phyloP scores from a whole-genome alignment of 2,329 filamentous ascomycete species.

The Meredithiella fracta region DNA sequence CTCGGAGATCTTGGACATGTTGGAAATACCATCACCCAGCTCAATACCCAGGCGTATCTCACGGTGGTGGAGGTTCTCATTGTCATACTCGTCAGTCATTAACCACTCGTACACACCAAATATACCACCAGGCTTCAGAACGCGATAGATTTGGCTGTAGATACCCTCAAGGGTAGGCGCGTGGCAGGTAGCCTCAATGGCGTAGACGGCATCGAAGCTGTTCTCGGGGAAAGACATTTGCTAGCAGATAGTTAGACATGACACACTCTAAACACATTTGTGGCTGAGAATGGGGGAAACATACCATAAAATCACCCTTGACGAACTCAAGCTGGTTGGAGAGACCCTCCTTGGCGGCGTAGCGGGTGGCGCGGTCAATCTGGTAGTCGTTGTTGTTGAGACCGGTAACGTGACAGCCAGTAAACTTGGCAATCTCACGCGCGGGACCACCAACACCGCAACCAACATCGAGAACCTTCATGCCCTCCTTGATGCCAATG shows the following conservation, averaged over 20 bases:
- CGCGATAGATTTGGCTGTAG: constrained; percentile 86
- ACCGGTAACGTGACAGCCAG: constrained; percentile 72
- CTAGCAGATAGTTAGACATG: constrained; percentile 23
- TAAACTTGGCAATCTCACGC: constrained; percentile 91
- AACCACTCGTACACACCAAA: constrained; percentile 99
- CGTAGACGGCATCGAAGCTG: constrained; percentile 86
- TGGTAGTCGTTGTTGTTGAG: constrained; percentile 99
- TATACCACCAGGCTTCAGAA: constrained; percentile 85
- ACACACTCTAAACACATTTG: not conserved
- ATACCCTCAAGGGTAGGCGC: constrained; percentile 80
- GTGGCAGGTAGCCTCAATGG: constrained; percentile 93
- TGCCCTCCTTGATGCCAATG: constrained; percentile 70
- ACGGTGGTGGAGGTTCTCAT: constrained; percentile 70
- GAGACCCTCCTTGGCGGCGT: constrained; percentile 68
- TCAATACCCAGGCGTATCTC: constrained; percentile 89
- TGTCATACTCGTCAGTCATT: constrained; percentile 93
- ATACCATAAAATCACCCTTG: constrained; percentile 91
- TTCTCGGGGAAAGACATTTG: constrained; percentile 93
- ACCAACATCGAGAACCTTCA: constrained; percentile 87
- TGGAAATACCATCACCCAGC: constrained; percentile 88
- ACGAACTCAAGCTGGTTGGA: constrained; percentile 66
- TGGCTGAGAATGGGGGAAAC: constrained; percentile 13
- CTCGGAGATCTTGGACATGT: constrained; percentile 82
- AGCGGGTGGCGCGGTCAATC: constrained; percentile 78
- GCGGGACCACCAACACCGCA: constrained; percentile 94